Conservation (phyloP, 2,329 filamentous ascomycete genomes). For the Hyphodiscus sp. region DNA sequence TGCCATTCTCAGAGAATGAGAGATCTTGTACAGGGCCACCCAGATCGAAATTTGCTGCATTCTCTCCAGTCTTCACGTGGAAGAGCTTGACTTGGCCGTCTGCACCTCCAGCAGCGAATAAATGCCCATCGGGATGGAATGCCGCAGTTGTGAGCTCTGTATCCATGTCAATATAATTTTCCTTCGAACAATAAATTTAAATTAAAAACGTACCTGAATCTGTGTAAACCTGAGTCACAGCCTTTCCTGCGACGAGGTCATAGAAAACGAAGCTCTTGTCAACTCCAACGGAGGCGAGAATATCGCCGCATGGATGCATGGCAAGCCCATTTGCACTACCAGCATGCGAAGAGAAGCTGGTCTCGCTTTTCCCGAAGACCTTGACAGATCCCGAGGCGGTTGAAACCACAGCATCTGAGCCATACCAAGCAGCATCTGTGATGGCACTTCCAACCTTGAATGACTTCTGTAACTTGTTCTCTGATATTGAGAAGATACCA, state of each 20-base stretch:
- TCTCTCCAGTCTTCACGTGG: constrained; percentile 72
- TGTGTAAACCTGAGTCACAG: constrained; percentile 72
- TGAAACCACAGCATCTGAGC: constrained; percentile 26
- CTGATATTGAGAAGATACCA: constrained; percentile 71
- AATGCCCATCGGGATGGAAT: constrained; percentile 96
- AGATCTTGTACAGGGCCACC: constrained; percentile 68
- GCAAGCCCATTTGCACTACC: constrained; percentile 73
- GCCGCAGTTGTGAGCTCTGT: constrained; percentile 54
- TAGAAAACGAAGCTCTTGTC: constrained; percentile 95
- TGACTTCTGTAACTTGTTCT: constrained; percentile 58
- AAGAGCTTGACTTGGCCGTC: constrained; percentile 82
- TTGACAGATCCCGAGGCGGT: constrained; percentile 55
- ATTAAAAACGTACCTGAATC: constrained; percentile 65
- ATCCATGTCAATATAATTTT: constrained; percentile 8
- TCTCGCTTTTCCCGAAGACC: constrained; percentile 64
- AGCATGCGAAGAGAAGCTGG: constrained; percentile 71
- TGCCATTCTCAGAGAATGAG: constrained; percentile 92
- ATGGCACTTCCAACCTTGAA: constrained; percentile 41
- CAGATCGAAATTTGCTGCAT: constrained; percentile 67
- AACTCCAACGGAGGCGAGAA: constrained; percentile 79
- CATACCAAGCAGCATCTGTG: constrained; percentile 48
- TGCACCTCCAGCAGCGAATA: constrained; percentile 77
- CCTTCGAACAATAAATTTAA: not conserved
- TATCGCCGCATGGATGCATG: constrained; percentile 73
- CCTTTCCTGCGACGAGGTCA: constrained; percentile 61